Conservation (phyloP, 2,329 filamentous ascomycete species). For the Epichloe uncinata region DNA sequence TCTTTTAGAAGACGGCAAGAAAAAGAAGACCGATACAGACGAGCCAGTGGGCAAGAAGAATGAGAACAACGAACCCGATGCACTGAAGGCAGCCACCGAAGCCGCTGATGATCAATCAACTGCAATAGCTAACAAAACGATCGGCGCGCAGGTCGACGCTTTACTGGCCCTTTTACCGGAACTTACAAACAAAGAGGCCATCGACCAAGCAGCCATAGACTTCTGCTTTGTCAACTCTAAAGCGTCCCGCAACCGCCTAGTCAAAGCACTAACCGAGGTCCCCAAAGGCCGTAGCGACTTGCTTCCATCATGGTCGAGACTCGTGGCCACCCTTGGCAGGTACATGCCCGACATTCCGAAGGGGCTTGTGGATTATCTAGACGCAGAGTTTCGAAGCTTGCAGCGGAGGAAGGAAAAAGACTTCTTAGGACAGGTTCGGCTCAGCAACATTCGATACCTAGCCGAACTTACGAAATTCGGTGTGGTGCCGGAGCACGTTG, state of each 20-base stretch:
- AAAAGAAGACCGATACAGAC: conserved; percentile 74
- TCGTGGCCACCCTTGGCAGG: conserved; percentile 83
- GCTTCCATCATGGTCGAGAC: conserved; percentile 77
- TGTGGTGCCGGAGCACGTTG: conserved; percentile 93
- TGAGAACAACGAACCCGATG: conserved; percentile 39
- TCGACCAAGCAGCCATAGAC: conserved; percentile 86
- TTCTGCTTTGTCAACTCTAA: conserved; percentile 99
- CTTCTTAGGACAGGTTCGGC: conserved; percentile 84
- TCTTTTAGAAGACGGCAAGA: conserved; percentile 84
- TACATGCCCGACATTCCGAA: conserved; percentile 94
- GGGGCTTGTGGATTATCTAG: conserved; percentile 79
- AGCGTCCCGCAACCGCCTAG: conserved; percentile 82
- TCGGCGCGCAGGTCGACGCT: conserved; percentile 91
- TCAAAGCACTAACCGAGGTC: conserved; percentile 88
- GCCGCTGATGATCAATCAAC: conserved; percentile 72
- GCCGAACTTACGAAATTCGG: conserved; percentile 97
- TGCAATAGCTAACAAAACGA: conserved; percentile 94
- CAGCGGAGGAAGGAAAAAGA: conserved; percentile 97
- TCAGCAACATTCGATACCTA: conserved; percentile 93
- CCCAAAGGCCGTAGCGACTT: conserved; percentile 89
- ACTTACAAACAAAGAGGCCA: conserved; percentile 76
- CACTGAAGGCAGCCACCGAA: conserved; percentile 34
- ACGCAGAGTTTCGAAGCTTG: conserved; percentile 91
- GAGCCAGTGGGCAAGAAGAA: conserved; percentile 69
- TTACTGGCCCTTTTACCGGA: conserved; percentile 81